phyloP scores from a whole-genome alignment of 1,139 yeast species.

The Geotrichum klebahnii region DNA sequence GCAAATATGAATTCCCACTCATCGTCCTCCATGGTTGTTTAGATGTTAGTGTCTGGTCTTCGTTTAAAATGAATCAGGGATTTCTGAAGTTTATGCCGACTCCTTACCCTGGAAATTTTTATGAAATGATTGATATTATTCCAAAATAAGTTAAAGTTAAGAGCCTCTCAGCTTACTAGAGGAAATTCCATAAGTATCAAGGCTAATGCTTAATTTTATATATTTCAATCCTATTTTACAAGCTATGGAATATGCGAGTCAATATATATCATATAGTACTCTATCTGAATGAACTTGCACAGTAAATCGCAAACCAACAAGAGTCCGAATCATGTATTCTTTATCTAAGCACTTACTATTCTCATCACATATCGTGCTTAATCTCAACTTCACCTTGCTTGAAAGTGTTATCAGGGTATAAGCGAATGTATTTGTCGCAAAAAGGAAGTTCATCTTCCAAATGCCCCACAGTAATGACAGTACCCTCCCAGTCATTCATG shows the following conservation, averaged over 20 bases:
- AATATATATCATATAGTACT: no score
- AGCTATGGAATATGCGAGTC: no score
- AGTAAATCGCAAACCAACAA: no score
- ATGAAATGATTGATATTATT: neutral
- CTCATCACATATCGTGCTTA: neutral
- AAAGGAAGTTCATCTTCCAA: constrained; percentile 57
- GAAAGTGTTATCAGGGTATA: constrained; percentile 31
- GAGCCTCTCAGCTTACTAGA: no score
- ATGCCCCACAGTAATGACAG: constrained; percentile 77
- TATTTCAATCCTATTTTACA: no score
- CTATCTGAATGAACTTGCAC: no score
- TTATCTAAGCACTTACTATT: no score
- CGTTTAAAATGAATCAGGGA: neutral
- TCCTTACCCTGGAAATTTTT: constrained; percentile 1
- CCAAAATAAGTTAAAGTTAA: no score
- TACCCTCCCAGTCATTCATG: constrained; percentile 60
- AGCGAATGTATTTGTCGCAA: constrained; percentile 49
- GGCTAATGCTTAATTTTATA: no score
- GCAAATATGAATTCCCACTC: constrained; percentile 5
- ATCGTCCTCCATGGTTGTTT: neutral
- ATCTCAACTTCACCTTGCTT: constrained; percentile 6
- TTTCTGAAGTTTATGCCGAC: neutral
- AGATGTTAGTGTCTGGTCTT: no score
- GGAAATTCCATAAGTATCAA: no score
- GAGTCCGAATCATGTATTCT: no score